Base-by-base conservation (phyloP, 768 basidiomycete species). In the Russula virescens region DNA sequence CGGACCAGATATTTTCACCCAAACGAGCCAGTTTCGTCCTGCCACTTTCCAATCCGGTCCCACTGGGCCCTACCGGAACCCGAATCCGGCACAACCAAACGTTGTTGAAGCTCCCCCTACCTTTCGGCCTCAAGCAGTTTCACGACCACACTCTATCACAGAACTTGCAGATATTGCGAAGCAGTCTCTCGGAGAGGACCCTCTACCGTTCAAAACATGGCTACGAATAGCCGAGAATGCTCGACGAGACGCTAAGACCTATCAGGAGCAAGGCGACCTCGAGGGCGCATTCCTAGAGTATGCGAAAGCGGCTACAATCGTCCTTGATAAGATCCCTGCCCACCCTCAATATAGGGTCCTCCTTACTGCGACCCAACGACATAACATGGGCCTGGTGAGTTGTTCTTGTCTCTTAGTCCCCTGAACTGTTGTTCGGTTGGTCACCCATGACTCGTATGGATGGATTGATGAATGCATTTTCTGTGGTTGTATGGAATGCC, bases 271-370 rank as follows among this genome's bases (percentile, higher is more conserved):
- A 21, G 80, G 80, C 1, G 84, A 92, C 71, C 75, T 85, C 52
- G 87, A 91, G 70, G 76, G 73, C n/a, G 87, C 86, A 1, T 92
- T 91, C 71, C 77, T 91, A 19, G 79, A 83, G 64, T 83, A 81
- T 54, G 89, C 89, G 3, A 83, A 79, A 63, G 87, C 89, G 10
- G 89, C 89, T 0, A 89, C 87, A 1, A 75, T 92, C 61, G 87
- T 91, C 23, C 80, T 90, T 13, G 89, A 93, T 75, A 86, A 82
- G 66, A 75, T 93, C n/a, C 90, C 90, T 0, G 75, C 76, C 1
- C 91, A 92, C 74, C 76, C 79, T 57, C 85, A 89, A 48, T 92
- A 87, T 70, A 68, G 79, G 38, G 75, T 75, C 1, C 72, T 83
- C 49, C 72, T 93, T 68, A 85, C 71, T 49, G 58, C 74, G 7